Evolutionary conservation across 805 yeast species (phyloP), one percentile per base, ranked within the genome.

Genomic region (Jamesozyma spencerorum): DNA sequence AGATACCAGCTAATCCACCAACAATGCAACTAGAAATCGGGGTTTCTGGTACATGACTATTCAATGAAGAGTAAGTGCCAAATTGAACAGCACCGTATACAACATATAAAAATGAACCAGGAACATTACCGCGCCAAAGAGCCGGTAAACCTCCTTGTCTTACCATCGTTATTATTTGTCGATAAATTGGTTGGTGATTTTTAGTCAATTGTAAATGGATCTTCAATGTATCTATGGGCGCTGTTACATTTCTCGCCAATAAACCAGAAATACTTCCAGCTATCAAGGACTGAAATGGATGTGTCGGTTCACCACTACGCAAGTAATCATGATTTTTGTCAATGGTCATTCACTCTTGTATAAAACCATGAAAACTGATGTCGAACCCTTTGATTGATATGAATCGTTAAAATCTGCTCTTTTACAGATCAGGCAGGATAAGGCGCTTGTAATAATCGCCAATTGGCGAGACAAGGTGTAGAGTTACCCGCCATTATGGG

Each of bases 71-170:
- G 53, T 81, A 85, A 1, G 84, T 64, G 1, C 90, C 68, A 62
- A 92, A 92, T 58, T 92, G 97, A 0, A 75, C 64, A 0, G 85
- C 85, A 11, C 97, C 96, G 53, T 90, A 92, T 10, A 83, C 49
- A 12, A 90, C 65, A 54, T 92, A 92, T 77, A 92, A 74, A 30
- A 78, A 59, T 47, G 86, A 86, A 0, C 97, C 98, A 0, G 98
- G 95, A 0, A 85, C 71, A 56, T 92, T 92, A 0, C 98, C 98
- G 58, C 87, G 88, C 97, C 97, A 92, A n/a, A 90, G 67, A 0
- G 86, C 90, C 3, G 60, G 45, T 0, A 80, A 32, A 1, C 95
- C 94, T 59, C 90, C 97, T 27, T 75, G 68, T 15, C 58, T 55
- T 1, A 71, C 46, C 1, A 86, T 70, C 1, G 65, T 58, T 12